Conservation (phyloP, 2,329 filamentous ascomycete species). For the Torrubiellomyces zombiae region DNA sequence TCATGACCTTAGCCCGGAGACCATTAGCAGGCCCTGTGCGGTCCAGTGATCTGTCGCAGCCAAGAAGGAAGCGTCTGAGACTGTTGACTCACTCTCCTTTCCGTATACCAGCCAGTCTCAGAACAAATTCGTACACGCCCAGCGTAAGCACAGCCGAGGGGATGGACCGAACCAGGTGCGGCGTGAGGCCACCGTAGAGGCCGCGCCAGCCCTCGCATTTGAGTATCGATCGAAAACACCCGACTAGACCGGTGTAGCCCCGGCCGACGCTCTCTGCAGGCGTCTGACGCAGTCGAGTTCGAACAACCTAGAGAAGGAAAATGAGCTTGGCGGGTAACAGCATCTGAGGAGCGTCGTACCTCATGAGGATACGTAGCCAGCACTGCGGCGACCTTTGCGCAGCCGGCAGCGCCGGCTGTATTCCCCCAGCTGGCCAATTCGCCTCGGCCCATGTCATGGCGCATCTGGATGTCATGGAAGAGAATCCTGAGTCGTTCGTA, state of each 20-base stretch:
- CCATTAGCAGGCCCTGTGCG: too few relatives aligned
- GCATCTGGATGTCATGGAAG: conserved; percentile 24
- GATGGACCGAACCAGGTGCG: conserved; percentile 53
- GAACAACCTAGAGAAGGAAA: too few relatives aligned
- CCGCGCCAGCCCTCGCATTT: conserved; percentile 50
- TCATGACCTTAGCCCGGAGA: too few relatives aligned
- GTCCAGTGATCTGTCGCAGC: too few relatives aligned
- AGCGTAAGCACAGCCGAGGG: conserved; percentile 61
- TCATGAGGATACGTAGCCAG: conserved; percentile 75
- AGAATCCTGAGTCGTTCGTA: conserved; percentile 50
- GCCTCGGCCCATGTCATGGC: conserved; percentile 47
- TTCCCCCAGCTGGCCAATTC: conserved; percentile 54
- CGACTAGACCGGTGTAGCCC: conserved; percentile 50
- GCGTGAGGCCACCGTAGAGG: conserved; percentile 53
- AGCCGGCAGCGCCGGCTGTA: conserved; percentile 57
- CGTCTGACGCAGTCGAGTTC: conserved; percentile 67
- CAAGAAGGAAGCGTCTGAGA: too few relatives aligned
- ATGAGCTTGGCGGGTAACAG: conserved; percentile 7
- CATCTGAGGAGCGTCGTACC: too few relatives aligned
- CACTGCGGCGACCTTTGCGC: conserved; percentile 64
- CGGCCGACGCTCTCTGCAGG: conserved; percentile 42
- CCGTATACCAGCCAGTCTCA: too few relatives aligned
- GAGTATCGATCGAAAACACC: conserved; percentile 49
- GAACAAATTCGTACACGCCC: conserved; percentile 31
- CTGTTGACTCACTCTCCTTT: too few relatives aligned